phyloP scores from a whole-genome alignment of 2,329 filamentous ascomycete genomes.

The Sporothrix globosa region DNA sequence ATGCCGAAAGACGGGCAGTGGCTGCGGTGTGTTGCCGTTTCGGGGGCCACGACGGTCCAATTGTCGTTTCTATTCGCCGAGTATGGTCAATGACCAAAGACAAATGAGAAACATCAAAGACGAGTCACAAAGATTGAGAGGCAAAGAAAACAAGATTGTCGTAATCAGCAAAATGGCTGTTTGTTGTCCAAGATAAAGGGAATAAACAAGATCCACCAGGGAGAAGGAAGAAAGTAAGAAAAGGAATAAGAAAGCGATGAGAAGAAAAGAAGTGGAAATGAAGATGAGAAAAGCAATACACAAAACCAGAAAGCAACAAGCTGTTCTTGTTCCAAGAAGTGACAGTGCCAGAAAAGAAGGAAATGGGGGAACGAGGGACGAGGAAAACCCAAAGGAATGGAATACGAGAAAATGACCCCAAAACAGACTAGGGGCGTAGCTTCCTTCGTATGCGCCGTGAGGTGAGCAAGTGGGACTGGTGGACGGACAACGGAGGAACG shows the following conservation, averaged over 20 bases:
- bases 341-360: not conserved
- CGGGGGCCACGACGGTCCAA: not conserved
- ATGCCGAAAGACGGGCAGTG: not conserved
- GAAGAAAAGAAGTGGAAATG: conserved; percentile 4
- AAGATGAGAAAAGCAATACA: not conserved
- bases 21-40: not conserved
- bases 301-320: conserved; percentile 12
- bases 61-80: not conserved
- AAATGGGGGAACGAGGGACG: not conserved
- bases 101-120: not conserved
- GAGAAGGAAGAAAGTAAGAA: not conserved
- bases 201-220: not conserved
- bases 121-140: conserved; percentile 6
- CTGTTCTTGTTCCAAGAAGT: not conserved
- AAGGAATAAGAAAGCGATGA: not conserved
- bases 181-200: conserved; percentile 19
- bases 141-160: not conserved
- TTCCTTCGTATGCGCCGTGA: conserved; percentile 2
- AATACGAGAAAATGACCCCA: conserved; percentile 26
- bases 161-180: not conserved
- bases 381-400: not conserved
- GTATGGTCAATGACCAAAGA: not conserved
- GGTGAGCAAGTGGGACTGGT: conserved; percentile 18
- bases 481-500: conserved; percentile 9
- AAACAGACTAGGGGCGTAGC: conserved; percentile 13